A percentile compares a stretch with the other conserved stretches of the same genome.
Conservation (phyloP, 495 filamentous ascomycete species). For the Penicillium cinerascens region DNA sequence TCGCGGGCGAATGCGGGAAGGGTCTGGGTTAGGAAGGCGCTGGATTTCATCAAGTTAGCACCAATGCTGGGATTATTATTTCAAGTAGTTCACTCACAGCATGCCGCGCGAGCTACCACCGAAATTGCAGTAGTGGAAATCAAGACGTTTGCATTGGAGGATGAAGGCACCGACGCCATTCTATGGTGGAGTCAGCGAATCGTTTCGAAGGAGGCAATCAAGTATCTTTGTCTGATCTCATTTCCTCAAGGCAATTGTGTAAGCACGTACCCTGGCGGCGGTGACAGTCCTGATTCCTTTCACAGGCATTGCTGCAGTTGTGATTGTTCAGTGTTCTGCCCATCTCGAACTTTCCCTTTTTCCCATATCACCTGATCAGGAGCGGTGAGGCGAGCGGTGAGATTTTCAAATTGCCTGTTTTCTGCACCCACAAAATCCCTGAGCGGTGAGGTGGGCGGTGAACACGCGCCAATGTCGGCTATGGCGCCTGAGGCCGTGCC, state of each 20-base stretch:
- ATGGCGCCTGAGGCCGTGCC: conserved; percentile 1
- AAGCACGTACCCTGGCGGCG: conserved; percentile 36
- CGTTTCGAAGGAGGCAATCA: background rate
- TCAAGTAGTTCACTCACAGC: conserved; percentile 61
- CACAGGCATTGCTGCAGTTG: conserved; percentile 60
- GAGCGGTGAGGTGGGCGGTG: conserved; percentile 13
- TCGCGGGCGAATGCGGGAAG: conserved; percentile 71
- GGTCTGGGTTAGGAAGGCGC: conserved; percentile 71
- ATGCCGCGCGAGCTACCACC: conserved; percentile 89
- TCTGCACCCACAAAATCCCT: background rate
- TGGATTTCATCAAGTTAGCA: conserved; percentile 26
- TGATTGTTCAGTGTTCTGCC: background rate
- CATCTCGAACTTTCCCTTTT: conserved; percentile 16
- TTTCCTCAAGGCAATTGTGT: background rate
- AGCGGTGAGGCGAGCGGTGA: background rate
- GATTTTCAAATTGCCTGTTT: background rate
- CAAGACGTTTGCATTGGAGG: conserved; percentile 90
- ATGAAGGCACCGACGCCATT: conserved; percentile 98
- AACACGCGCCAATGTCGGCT: conserved; percentile 11
- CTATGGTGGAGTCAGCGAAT: conserved; percentile 38
- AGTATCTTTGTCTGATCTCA: background rate
- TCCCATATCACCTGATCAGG: conserved; percentile 22
- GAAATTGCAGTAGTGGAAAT: conserved; percentile 96
- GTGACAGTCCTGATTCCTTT: conserved; percentile 50
- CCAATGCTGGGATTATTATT: background rate